A percentile compares a stretch with the other conserved stretches of the same genome.
Conservation (phyloP, 345 rosid species). For the Arabidopsis thaliana region DNA sequence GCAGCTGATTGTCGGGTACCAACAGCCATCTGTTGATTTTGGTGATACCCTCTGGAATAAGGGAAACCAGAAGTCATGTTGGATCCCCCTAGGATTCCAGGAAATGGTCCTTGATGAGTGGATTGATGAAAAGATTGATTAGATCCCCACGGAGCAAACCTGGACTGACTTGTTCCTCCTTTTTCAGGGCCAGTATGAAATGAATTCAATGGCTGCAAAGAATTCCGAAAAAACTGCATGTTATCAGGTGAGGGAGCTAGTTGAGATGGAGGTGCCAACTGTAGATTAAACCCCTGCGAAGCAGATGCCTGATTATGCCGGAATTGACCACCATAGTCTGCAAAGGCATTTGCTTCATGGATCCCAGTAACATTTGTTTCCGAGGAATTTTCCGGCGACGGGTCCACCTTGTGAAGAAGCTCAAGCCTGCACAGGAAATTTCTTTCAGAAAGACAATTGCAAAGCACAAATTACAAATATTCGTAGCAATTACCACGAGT, state of each 20-base stretch:
- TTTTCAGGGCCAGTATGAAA: conserved; percentile 47
- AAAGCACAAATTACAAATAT: conserved; percentile 11
- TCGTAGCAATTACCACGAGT: not conserved
- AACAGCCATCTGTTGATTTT: conserved; percentile 49
- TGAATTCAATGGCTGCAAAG: conserved; percentile 46
- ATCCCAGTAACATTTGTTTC: conserved; percentile 53
- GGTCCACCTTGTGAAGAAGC: conserved; percentile 91
- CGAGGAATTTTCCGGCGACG: conserved; percentile 54
- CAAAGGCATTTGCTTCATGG: conserved; percentile 59
- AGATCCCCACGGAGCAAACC: conserved; percentile 56
- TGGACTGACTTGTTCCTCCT: conserved; percentile 51
- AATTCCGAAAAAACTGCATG: conserved; percentile 48
- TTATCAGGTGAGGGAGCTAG: conserved; percentile 49
- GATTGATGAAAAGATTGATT: conserved; percentile 51
- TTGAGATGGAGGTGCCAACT: conserved; percentile 85
- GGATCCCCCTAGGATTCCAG: conserved; percentile 50
- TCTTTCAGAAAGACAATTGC: conserved; percentile 13
- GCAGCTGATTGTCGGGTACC: conserved; percentile 45
- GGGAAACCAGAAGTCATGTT: conserved; percentile 55
- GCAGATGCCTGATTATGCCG: conserved; percentile 60
- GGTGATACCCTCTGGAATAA: conserved; percentile 53
- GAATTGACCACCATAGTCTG: conserved; percentile 59
- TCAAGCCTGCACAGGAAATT: conserved; percentile 67
- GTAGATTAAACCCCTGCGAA: conserved; percentile 82
- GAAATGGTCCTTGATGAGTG: conserved; percentile 50